Evolutionary conservation across 2,329 filamentous ascomycete genomes (phyloP).

Genomic region (Diplodia sapinea): DNA sequence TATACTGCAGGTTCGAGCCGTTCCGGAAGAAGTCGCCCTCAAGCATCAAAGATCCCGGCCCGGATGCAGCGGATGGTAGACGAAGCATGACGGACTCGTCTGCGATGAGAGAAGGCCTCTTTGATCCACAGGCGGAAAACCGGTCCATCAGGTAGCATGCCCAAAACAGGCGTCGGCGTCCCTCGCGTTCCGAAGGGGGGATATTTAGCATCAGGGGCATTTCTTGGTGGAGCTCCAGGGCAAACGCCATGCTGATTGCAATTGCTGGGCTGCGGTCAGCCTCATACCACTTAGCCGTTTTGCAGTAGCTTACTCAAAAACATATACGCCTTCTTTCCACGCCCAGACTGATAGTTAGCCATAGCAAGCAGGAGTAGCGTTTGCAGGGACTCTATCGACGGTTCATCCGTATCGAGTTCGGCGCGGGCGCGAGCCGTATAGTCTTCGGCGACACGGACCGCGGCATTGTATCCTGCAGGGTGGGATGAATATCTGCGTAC

Average conservation of each 20-base stretch:
- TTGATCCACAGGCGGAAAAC: conserved; percentile 82
- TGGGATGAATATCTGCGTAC: conserved; percentile 69
- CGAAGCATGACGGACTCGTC: conserved; percentile 78
- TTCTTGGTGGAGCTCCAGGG: conserved; percentile 81
- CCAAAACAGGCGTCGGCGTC: conserved; percentile 83
- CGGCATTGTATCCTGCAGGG: conserved; percentile 68
- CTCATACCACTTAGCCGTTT: background rate
- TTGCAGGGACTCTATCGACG: conserved; percentile 78
- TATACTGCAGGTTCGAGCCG: conserved; percentile 76
- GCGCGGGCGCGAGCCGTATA: conserved; percentile 72
- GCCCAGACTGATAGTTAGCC: conserved; percentile 76
- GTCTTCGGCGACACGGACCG: conserved; percentile 72
- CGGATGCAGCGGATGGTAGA: conserved; percentile 75
- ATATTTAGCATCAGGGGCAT: conserved; percentile 67
- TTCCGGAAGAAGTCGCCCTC: conserved; percentile 84
- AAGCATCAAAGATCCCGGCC: conserved; percentile 64
- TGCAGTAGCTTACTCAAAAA: conserved; percentile 65
- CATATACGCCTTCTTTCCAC: conserved; percentile 88
- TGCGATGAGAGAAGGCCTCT: conserved; percentile 77
- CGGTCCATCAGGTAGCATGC: conserved; percentile 85
- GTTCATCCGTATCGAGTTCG: conserved; percentile 79
- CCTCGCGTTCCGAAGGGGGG: conserved; percentile 73
- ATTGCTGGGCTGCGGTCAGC: conserved; percentile 59
- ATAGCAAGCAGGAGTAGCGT: conserved; percentile 75
- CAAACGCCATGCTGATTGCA: conserved; percentile 81